Evolutionary conservation across 192 early-diverging fungal species (phyloP).

Genomic region (Backusella sp.): DNA sequence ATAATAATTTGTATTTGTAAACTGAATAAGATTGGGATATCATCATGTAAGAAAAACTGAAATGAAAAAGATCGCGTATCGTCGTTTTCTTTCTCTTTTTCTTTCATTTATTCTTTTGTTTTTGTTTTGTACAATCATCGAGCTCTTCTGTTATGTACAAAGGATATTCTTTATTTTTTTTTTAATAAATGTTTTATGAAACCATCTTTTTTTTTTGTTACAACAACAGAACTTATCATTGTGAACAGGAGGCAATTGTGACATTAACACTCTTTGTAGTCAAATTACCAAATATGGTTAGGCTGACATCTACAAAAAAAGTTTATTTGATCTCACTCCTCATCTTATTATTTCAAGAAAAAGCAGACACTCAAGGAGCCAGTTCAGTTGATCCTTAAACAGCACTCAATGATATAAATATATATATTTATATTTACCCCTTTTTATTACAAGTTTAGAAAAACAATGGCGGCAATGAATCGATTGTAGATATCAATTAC

Average conservation of each 20-base stretch:
- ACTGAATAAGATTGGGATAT: neutral
- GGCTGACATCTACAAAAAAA: neutral
- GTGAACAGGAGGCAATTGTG: neutral
- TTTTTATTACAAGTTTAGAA: no score
- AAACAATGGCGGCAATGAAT: no score
- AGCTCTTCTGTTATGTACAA: neutral
- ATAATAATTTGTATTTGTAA: neutral
- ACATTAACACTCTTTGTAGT: neutral
- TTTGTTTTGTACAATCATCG: neutral
- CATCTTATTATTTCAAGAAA: no score
- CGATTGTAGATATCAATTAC: no score
- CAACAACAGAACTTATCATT: neutral
- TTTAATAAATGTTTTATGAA: neutral
- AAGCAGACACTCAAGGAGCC: no score
- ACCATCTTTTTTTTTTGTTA: neutral
- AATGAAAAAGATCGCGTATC: neutral
- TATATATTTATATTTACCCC: no score
- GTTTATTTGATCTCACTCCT: neutral
- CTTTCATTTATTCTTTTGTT: neutral
- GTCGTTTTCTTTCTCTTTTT: neutral
- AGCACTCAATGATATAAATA: no score
- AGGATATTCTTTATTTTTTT: neutral
- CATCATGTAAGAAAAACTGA: neutral
- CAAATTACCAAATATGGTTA: neutral
- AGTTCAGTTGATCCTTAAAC: no score